A percentile compares a stretch with the other conserved stretches of the same genome.
phyloP scores from a whole-genome alignment of 305 asterid genomes.

The Fraxinus greggii region DNA sequence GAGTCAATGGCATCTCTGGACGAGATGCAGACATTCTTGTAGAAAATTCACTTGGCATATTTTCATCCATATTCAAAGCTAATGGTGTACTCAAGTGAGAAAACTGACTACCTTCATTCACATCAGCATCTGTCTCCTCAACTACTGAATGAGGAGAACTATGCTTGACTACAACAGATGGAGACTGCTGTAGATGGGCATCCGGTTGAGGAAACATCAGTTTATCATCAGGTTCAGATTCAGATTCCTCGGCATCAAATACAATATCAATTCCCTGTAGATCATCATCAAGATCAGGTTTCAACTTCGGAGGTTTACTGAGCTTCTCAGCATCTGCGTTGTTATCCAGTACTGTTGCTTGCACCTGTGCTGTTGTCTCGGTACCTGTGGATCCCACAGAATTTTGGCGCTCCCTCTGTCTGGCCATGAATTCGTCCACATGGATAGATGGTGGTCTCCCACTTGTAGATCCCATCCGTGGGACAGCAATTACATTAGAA shows the following conservation, averaged over 20 bases:
- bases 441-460: conserved; percentile 95
- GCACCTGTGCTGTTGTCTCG: conserved; percentile 48
- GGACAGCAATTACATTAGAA: conserved; percentile 77
- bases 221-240: conserved; percentile 80
- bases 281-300: conserved; percentile 80
- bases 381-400: conserved; percentile 39
- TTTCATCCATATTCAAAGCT: conserved; percentile 67
- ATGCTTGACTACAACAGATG: conserved; percentile 52
- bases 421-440: conserved; percentile 95
- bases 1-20: conserved; percentile 54
- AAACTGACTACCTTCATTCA: conserved; percentile 51
- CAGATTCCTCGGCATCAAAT: conserved; percentile 86
- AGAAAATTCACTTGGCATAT: conserved; percentile 63
- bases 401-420: conserved; percentile 87
- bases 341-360: conserved; percentile 45
- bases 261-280: conserved; percentile 86
- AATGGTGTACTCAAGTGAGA: conserved; percentile 55
- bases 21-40: conserved; percentile 73
- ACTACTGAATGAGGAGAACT: conserved; percentile 74
- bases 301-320: conserved; percentile 51
- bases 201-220: conserved; percentile 80
- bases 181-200: conserved; percentile 53
- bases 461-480: conserved; percentile 70
- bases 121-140: conserved; percentile 75
- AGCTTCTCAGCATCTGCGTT: conserved; percentile 50